These are phyloP conservation scores for Chaetomiaceae sp. DNA, from an alignment of 2,329 filamentous ascomycete species.

Conservation along the genomic window DNA sequence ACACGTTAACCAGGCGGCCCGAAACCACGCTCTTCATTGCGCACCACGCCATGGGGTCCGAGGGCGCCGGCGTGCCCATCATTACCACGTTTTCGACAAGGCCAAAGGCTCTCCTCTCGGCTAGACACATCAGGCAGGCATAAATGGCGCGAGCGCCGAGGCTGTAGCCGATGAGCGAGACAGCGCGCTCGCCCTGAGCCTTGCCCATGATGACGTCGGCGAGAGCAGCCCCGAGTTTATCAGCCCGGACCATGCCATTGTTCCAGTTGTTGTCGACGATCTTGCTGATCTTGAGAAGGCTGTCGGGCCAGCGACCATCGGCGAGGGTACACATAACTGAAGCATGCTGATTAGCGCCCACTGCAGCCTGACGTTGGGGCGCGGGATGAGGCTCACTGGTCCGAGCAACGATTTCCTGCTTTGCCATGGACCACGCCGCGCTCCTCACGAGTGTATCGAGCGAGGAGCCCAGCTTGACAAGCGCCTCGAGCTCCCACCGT, in stretches of 20 bases:
- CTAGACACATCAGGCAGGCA: slow-evolving; percentile 71
- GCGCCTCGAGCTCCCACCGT: slow-evolving; percentile 72
- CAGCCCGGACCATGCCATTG: slow-evolving; percentile 66
- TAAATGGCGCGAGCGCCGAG: slow-evolving; percentile 80
- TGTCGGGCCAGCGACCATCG: slow-evolving; percentile 54
- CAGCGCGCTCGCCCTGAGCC: slow-evolving; percentile 73
- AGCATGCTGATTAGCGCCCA: slow-evolving; percentile 18
- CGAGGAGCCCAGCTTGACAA: slow-evolving; percentile 71
- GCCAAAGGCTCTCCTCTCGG: slow-evolving; percentile 76
- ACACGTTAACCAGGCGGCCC: slow-evolving; percentile 85
- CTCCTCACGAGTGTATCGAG: slow-evolving; percentile 73
- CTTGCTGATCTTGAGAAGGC: slow-evolving; percentile 61
- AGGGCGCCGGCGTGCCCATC: slow-evolving; percentile 75
- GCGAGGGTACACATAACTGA: slow-evolving; percentile 51
- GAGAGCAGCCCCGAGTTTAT: slow-evolving; percentile 65
- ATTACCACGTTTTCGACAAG: slow-evolving; percentile 79
- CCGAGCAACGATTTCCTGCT: slow-evolving; percentile 40
- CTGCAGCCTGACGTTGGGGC: not conserved
- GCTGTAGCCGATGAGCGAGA: slow-evolving; percentile 77
- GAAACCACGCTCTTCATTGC: slow-evolving; percentile 70
- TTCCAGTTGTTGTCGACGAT: slow-evolving; percentile 79
- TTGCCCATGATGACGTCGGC: slow-evolving; percentile 78
- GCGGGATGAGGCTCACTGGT: slow-evolving; percentile 37
- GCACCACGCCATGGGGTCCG: slow-evolving; percentile 66
- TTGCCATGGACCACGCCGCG: slow-evolving; percentile 70